Evolutionary conservation across 208 protist species (phyloP).

Genomic region (Leishmania arabica): DNA sequence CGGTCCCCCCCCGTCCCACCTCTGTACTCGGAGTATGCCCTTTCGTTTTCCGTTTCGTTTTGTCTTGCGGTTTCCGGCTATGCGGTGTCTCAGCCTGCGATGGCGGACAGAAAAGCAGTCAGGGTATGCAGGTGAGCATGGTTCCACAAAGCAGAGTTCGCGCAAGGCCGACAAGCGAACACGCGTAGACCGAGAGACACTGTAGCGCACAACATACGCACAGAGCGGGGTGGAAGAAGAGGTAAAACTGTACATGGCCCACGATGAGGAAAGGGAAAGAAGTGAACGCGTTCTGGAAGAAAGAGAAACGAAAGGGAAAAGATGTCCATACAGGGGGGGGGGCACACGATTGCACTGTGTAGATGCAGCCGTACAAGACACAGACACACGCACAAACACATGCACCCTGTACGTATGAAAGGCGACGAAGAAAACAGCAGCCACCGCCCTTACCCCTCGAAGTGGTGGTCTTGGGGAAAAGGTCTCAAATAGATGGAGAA

Average conservation of each 20-base stretch:
- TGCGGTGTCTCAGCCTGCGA: not conserved
- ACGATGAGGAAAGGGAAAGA: conserved; percentile 3
- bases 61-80: no score
- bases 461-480: not conserved
- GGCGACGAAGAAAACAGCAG: not conserved
- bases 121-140: not conserved
- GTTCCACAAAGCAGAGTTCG: not conserved
- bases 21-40: not conserved
- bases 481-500: not conserved
- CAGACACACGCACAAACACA: not conserved
- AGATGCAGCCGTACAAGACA: not conserved
- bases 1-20: not conserved
- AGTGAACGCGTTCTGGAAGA: not conserved
- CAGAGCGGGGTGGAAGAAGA: not conserved
- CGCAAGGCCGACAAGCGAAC: not conserved
- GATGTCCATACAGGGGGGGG: not conserved
- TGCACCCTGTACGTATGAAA: not conserved
- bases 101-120: not conserved
- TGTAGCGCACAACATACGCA: not conserved
- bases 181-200: conserved; percentile 2
- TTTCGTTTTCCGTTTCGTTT: not conserved
- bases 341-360: not conserved
- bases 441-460: not conserved
- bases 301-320: not conserved
- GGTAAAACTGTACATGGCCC: conserved; percentile 5